Evolutionary conservation across 2,329 filamentous ascomycete species (phyloP).

Genomic region (Fusarium mexicanum): DNA sequence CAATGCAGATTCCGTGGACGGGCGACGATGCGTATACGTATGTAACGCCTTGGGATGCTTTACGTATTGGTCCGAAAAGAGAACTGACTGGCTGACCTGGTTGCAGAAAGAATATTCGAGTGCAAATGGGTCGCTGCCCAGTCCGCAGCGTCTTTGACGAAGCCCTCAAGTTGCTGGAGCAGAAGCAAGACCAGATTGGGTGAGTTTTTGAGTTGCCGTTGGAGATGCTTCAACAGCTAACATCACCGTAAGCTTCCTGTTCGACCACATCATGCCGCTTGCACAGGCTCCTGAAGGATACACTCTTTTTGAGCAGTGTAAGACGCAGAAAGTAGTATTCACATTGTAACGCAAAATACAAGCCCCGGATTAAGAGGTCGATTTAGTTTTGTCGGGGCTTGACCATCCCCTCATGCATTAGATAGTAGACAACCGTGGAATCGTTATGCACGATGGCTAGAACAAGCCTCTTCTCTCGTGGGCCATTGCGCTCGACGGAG

Average conservation of each 20-base stretch:
- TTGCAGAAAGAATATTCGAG: constrained; percentile 72
- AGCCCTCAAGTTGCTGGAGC: constrained; percentile 70
- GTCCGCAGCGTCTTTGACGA: constrained; percentile 75
- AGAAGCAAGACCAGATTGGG: constrained; percentile 73
- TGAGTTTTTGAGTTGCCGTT: constrained; percentile 51
- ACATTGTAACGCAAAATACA: constrained; percentile 51
- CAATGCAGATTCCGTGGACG: constrained; percentile 69
- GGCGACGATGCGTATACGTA: constrained; percentile 70
- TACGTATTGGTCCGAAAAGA: background rate
- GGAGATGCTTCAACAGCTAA: constrained; percentile 8
- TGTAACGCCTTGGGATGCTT: constrained; percentile 35
- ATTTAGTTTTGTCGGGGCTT: constrained; percentile 82
- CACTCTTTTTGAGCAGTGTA: constrained; percentile 76
- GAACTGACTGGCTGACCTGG: constrained; percentile 34
- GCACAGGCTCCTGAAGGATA: constrained; percentile 74
- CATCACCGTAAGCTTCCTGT: constrained; percentile 71
- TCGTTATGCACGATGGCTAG: constrained; percentile 81
- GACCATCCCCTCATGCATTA: constrained; percentile 86
- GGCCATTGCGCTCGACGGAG: constrained; percentile 58
- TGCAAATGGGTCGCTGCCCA: constrained; percentile 82
- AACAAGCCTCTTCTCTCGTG: constrained; percentile 74
- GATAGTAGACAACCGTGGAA: constrained; percentile 85
- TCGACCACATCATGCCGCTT: constrained; percentile 78
- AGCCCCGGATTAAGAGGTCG: background rate
- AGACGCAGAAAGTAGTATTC: constrained; percentile 79